Evolutionary conservation across 805 yeast species (phyloP).

Genomic region (Candida ipomoeae): DNA sequence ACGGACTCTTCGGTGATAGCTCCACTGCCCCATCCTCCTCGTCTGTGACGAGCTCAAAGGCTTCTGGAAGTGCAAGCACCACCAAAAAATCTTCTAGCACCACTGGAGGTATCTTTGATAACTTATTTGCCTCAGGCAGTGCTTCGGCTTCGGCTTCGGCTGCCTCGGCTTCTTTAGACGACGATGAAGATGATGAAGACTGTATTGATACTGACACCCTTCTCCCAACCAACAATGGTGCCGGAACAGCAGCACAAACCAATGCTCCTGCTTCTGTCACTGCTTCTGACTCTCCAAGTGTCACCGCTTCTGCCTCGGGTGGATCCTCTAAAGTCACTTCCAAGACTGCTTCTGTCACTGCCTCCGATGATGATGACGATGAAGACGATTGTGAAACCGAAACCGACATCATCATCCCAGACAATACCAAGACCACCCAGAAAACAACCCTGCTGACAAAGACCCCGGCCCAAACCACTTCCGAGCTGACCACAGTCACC

Average conservation of each 20-base stretch:
- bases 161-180: background rate
- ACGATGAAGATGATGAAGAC: constrained; percentile 7
- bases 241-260: background rate
- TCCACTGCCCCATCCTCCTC: background rate
- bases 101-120: background rate
- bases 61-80: background rate
- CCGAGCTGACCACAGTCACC: constrained; percentile 2
- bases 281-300: background rate
- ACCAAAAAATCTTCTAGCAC: background rate
- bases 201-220: constrained; percentile 10
- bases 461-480: background rate
- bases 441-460: background rate
- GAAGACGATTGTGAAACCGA: constrained; percentile 2
- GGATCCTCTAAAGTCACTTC: background rate
- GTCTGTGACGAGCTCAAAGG: background rate
- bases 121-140: background rate
- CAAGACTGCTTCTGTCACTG: background rate
- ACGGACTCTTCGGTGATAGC: background rate
- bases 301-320: background rate
- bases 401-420: background rate
- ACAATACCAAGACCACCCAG: background rate
- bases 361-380: constrained; percentile 1
- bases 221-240: constrained; percentile 4
- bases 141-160: background rate
- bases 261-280: background rate